Percentiles rank a stretch among this genome's conserved stretches.
Conservation (phyloP, 768 basidiomycete species). For the Xerocomellus dryophilus region DNA sequence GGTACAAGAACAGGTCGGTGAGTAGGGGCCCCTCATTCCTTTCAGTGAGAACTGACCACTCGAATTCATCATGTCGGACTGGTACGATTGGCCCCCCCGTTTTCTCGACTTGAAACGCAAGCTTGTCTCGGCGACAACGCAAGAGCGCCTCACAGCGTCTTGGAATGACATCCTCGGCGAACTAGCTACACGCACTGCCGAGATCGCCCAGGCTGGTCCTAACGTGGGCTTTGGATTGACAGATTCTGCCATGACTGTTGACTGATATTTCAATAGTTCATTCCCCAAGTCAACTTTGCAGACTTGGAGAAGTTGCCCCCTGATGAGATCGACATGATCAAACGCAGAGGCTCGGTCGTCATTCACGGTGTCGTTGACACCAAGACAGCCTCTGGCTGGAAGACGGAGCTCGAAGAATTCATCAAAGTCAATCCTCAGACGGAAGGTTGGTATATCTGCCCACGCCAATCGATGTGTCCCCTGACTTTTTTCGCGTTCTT, state of each 20-base stretch:
- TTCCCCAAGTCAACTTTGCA: constrained; percentile 60
- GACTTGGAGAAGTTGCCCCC: constrained; percentile 46
- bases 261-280: constrained; percentile 37
- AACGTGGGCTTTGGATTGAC: constrained; percentile 37
- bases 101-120: constrained; percentile 57
- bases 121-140: constrained; percentile 50
- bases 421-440: constrained; percentile 54
- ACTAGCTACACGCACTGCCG: constrained; percentile 43
- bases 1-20: constrained; percentile 14
- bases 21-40: not conserved
- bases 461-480: not conserved
- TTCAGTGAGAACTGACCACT: not conserved
- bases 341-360: constrained; percentile 55
- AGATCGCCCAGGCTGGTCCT: constrained; percentile 46
- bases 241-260: not conserved
- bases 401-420: constrained; percentile 52
- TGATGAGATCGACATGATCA: constrained; percentile 49
- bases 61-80: constrained; percentile 11
- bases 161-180: constrained; percentile 59
- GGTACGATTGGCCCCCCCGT: constrained; percentile 32
- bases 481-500: not conserved
- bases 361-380: constrained; percentile 60
- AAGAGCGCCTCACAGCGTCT: constrained; percentile 46
- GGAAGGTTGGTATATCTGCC: constrained; percentile 38
- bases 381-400: constrained; percentile 56